Evolutionary conservation across 1,139 yeast genomes (phyloP).

Genomic region (Candida mesenterica): DNA sequence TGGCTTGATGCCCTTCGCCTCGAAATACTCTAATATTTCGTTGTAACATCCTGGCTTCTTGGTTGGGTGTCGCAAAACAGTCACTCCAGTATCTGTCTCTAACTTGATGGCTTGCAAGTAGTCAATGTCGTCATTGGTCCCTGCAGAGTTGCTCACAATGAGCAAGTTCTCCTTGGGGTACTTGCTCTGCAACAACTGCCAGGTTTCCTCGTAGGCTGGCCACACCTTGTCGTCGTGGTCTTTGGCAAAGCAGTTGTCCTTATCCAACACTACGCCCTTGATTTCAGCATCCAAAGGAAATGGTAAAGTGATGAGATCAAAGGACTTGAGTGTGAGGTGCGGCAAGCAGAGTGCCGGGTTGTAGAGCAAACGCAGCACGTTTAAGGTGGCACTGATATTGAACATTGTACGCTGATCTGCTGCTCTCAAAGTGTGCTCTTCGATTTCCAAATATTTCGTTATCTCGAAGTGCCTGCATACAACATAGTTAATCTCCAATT

Average conservation of each 20-base stretch:
- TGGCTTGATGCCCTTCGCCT: constrained; percentile 47
- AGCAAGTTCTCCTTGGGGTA: constrained; percentile 70
- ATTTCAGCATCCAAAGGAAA: constrained; percentile 36
- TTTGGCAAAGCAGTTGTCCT: constrained; percentile 91
- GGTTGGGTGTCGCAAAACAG: constrained; percentile 72
- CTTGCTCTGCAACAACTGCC: constrained; percentile 51
- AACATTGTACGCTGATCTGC: constrained; percentile 24
- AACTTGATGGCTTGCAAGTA: constrained; percentile 62
- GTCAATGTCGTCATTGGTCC: constrained; percentile 71
- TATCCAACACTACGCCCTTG: constrained; percentile 83
- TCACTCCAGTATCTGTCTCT: constrained; percentile 69
- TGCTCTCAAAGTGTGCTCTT: no score
- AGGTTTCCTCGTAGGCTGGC: constrained; percentile 64
- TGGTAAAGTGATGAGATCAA: constrained; percentile 60
- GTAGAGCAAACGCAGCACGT: constrained; percentile 56
- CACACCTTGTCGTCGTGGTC: constrained; percentile 80
- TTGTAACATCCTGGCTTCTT: constrained; percentile 88
- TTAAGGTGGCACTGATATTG: constrained; percentile 74
- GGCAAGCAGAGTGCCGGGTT: constrained; percentile 75
- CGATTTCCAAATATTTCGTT: neutral
- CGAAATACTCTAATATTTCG: constrained; percentile 66
- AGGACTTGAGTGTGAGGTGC: constrained; percentile 58
- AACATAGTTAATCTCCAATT: no score
- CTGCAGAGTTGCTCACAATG: constrained; percentile 92
- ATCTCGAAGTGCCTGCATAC: neutral